Percentiles rank a stretch among this genome's conserved stretches.
Evolutionary conservation across 2,329 filamentous ascomycete genomes (phyloP).

Genomic region (Biscogniauxia mediterranea): DNA sequence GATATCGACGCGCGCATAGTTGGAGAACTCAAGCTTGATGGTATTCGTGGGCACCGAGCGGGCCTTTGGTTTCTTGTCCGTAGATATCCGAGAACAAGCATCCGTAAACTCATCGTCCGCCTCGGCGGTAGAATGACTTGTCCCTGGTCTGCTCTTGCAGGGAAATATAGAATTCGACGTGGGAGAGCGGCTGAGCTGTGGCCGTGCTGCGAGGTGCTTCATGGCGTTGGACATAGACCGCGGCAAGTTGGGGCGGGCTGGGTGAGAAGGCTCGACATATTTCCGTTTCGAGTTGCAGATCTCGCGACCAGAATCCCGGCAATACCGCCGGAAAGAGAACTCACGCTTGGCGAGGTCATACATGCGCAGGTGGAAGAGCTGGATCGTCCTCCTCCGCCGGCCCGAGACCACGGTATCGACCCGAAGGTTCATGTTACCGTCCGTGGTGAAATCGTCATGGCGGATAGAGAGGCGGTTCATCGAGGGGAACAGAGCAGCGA

Average conservation of each 20-base stretch:
- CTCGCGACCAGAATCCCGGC: constrained; percentile 87
- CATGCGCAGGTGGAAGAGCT: constrained; percentile 93
- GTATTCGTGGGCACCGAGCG: constrained; percentile 64
- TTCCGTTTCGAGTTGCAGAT: constrained; percentile 82
- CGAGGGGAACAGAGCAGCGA: constrained; percentile 83
- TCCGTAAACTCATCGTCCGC: constrained; percentile 33
- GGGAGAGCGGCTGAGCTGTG: constrained; percentile 36
- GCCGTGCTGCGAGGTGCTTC: constrained; percentile 42
- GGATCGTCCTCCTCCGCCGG: constrained; percentile 64
- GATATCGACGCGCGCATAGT: constrained; percentile 90
- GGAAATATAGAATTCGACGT: constrained; percentile 34
- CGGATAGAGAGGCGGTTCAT: constrained; percentile 76
- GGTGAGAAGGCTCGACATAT: constrained; percentile 52
- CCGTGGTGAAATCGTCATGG: constrained; percentile 84
- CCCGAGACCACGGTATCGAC: constrained; percentile 74
- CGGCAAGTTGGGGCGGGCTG: constrained; percentile 40
- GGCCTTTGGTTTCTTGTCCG: constrained; percentile 33
- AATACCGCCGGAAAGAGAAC: constrained; percentile 89
- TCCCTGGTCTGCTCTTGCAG: constrained; percentile 34
- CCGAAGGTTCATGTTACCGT: constrained; percentile 96
- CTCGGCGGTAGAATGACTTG: constrained; percentile 33
- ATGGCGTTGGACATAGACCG: constrained; percentile 50
- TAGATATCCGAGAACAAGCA: constrained; percentile 27
- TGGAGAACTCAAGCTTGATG: constrained; percentile 91
- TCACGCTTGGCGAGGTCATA: constrained; percentile 82